Evolutionary conservation across 805 yeast genomes (phyloP).

Genomic region (Kodamaea laetipori): DNA sequence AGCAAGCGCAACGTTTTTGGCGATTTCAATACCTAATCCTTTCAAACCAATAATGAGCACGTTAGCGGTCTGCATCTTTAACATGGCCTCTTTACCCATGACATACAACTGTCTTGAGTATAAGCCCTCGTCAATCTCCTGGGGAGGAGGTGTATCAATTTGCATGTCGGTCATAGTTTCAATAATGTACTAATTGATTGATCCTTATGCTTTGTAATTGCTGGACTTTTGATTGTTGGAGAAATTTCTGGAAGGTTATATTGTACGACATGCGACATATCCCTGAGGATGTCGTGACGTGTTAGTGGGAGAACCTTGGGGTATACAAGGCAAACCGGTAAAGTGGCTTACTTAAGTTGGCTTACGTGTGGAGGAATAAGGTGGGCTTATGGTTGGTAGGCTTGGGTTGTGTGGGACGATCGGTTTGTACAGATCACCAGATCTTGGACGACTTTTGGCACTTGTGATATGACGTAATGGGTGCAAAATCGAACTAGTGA

Average conservation of each 20-base stretch:
- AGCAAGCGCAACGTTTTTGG: constrained; percentile 94
- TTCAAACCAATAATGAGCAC: constrained; percentile 88
- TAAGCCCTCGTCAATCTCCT: constrained; percentile 81
- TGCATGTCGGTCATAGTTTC: constrained; percentile 37
- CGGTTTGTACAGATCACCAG: no score
- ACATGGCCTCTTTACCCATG: constrained; percentile 97
- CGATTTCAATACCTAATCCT: constrained; percentile 95
- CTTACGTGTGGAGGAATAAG: no score
- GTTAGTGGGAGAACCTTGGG: neutral
- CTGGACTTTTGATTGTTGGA: neutral
- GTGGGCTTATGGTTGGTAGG: no score
- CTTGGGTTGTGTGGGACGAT: no score
- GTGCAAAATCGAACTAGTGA: no score
- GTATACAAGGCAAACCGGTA: no score
- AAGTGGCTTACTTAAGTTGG: no score
- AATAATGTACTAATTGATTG: neutral
- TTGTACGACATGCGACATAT: neutral
- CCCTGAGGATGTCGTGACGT: neutral
- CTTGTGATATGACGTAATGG: no score
- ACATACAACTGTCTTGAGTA: constrained; percentile 97
- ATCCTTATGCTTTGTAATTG: constrained; percentile 4
- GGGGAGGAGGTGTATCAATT: constrained; percentile 42
- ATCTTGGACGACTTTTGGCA: no score
- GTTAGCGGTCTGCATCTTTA: constrained; percentile 90
- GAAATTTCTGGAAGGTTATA: neutral